Evolutionary conservation across 2,329 filamentous ascomycete species (phyloP).

Genomic region (Diaporthe australafricana): DNA sequence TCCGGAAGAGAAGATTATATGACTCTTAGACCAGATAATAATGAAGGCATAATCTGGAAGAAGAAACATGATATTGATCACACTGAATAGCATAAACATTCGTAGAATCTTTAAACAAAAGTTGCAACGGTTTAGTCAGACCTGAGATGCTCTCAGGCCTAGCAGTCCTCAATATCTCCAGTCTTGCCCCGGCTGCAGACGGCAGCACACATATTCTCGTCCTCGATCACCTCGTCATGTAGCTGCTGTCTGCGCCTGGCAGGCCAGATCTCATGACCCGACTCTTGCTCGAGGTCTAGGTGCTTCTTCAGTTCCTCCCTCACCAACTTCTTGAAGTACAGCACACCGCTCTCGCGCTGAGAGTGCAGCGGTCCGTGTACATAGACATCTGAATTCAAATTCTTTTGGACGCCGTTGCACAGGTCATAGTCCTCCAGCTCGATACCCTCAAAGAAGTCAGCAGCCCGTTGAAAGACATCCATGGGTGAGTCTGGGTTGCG

Average conservation of each 20-base stretch:
- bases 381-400: not conserved
- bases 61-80: too few relatives aligned
- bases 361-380: not conserved
- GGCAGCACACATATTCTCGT: not conserved
- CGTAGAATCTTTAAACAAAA: not conserved
- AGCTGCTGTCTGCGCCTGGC: not conserved
- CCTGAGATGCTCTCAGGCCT: not conserved
- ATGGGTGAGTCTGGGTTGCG: not conserved
- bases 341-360: not conserved
- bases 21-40: too few relatives aligned
- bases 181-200: not conserved
- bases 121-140: not conserved
- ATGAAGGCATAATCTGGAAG: too few relatives aligned
- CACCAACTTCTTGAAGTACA: not conserved
- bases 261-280: not conserved
- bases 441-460: constrained; percentile 1
- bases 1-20: too few relatives aligned
- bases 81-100: too few relatives aligned
- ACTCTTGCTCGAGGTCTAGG: not conserved
- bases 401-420: not conserved
- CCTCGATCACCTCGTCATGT: not conserved
- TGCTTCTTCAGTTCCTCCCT: not conserved
- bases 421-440: constrained; percentile 4
- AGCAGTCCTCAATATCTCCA: not conserved
- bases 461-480: constrained; percentile 2